Base-by-base conservation (phyloP, 768 basidiomycete species). In the Suillus occidentalis region DNA sequence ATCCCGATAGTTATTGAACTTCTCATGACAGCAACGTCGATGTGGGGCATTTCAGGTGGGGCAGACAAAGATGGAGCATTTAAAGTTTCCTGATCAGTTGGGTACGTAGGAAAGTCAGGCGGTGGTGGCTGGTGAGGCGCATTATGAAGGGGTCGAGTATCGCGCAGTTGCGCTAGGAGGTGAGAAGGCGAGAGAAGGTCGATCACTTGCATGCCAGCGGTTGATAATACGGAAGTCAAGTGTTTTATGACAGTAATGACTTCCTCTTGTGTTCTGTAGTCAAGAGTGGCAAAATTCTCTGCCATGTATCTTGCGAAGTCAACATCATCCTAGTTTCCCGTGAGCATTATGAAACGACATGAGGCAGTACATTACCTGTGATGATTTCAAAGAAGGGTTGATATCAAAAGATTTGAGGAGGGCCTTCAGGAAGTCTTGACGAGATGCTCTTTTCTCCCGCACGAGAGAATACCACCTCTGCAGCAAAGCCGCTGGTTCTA, bases 181-280 rank as follows among this genome's bases (percentile, higher is more conserved):
- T 92, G 86, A 0, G 86, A 84, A 22, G 92, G 92, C 6, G 89
- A 90, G 25, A 91, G 74, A 22, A 82, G 78, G 70, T 91, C 94
- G 63, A 94, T 82, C n/a, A 92, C 76, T 70, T 92, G 92, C 83
- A 89, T 89, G 62, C 92, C 97, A 12, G 86, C 85, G 2, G 88
- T 91, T 1, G 90, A 95, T 55, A 94, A 82, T 28, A 90, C 83
- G 20, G 84, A 79, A 10, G 92, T 94, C 63, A 96, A 82, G 62
- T 85, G 84, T 65, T 90, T 91, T 72, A 97, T 86, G 28, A 98
- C 89, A 6, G 91, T 88, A 61, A 98, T 79, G 6, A 90, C 89
- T 77, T 99, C 97, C 76, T 99, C 97, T 70, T 91, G 89, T 0
- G 94, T 93, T 80, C 95, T 98, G 82, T 96, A 99, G 40, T 99